Conservation (phyloP, 768 basidiomycete species). For the Macrolepiota dolichaula region DNA sequence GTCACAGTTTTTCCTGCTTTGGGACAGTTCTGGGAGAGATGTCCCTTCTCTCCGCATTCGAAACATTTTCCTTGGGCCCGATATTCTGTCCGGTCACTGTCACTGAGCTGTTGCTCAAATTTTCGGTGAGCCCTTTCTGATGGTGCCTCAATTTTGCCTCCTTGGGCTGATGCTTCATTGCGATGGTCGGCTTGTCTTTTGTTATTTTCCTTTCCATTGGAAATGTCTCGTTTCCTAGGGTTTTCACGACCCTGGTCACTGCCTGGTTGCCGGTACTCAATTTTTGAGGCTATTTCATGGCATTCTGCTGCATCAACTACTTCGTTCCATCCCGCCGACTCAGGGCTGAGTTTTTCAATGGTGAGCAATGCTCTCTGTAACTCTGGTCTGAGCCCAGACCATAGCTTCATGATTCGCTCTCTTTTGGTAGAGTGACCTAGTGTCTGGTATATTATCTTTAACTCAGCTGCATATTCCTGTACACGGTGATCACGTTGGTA, state of each 20-base stretch:
- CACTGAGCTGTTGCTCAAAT: background rate
- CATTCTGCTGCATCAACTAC: background rate
- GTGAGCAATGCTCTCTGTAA: background rate
- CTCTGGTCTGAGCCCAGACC: background rate
- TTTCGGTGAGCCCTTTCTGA: background rate
- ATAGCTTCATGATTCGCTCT: background rate
- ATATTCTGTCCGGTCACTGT: background rate
- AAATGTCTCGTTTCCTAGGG: too few species aligned
- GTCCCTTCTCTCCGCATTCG: background rate
- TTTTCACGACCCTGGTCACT: too few species aligned
- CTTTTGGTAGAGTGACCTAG: background rate
- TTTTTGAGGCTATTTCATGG: background rate
- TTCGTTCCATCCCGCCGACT: constrained; percentile 1
- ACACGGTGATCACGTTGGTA: background rate
- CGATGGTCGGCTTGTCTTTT: too few species aligned
- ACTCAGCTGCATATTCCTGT: background rate
- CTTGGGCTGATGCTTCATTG: too few species aligned
- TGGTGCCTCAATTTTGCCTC: too few species aligned
- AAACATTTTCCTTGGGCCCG: background rate
- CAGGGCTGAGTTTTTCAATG: background rate
- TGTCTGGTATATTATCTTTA: background rate
- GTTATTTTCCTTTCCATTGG: too few species aligned
- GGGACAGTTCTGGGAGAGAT: background rate
- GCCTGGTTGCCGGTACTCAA: background rate
- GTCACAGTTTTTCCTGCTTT: background rate